A percentile compares a stretch with the other conserved stretches of the same genome.
These are phyloP conservation scores for Nicotiana knightiana DNA, from an alignment of 257 asterid species.

Conservation along the genomic window DNA sequence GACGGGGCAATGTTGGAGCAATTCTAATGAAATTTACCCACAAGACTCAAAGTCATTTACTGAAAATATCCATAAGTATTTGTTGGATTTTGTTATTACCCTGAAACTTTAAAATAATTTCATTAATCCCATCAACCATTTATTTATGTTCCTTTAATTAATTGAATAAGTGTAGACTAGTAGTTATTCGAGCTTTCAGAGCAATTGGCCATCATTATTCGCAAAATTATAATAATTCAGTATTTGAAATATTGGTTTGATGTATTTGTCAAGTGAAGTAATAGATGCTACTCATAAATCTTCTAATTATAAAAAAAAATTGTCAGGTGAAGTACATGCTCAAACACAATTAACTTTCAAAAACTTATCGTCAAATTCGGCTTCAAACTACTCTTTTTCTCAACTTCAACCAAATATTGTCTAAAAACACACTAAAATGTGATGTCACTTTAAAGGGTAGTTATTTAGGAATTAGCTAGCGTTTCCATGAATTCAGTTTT, in stretches of 20 bases:
- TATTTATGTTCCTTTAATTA: background rate
- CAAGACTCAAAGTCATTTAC: background rate
- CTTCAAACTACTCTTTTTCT: too few species aligned
- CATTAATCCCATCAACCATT: background rate
- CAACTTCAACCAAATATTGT: background rate
- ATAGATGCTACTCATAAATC: too few species aligned
- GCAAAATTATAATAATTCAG: too few species aligned
- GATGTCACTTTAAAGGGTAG: too few species aligned
- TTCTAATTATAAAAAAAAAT: too few species aligned
- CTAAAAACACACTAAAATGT: background rate
- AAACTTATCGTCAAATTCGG: too few species aligned
- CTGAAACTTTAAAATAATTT: background rate
- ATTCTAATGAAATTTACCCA: background rate
- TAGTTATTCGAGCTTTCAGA: too few species aligned
- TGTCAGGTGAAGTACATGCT: background rate
- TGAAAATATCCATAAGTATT: background rate
- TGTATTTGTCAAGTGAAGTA: too few species aligned
- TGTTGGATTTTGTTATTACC: background rate
- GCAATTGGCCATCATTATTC: too few species aligned
- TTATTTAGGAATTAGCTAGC: background rate
- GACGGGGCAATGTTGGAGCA: background rate
- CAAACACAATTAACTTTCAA: too few species aligned
- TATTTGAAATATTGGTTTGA: too few species aligned
- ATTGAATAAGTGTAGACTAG: background rate
- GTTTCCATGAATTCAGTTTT: background rate